Percentiles rank a stretch among this genome's conserved stretches.
Conservation (phyloP, 441 rosid genomes). For the Geranium incanum region DNA sequence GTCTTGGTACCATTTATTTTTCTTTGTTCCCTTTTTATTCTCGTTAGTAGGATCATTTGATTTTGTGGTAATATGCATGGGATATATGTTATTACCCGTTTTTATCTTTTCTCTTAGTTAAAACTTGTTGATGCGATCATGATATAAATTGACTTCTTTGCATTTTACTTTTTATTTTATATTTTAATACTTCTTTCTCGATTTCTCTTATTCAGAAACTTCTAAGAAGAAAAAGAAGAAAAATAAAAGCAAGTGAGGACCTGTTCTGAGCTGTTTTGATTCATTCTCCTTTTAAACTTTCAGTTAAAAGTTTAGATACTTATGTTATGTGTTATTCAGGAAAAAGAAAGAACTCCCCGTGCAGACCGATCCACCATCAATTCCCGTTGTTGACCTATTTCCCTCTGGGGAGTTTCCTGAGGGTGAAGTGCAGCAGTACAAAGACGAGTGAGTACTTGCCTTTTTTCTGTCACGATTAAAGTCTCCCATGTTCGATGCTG, state of each 20-base stretch:
- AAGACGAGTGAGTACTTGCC: slow-evolving; percentile 68
- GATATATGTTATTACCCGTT: background rate
- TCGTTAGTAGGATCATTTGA: background rate
- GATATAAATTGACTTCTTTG: slow-evolving; percentile 13
- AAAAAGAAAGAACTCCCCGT: slow-evolving; percentile 67
- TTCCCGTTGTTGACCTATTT: slow-evolving; percentile 66
- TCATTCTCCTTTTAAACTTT: background rate
- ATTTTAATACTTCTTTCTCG: background rate
- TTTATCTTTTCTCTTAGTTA: background rate
- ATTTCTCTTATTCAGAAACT: slow-evolving; percentile 35
- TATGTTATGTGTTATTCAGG: slow-evolving; percentile 32
- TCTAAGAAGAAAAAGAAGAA: slow-evolving; percentile 91
- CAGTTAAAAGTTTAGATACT: slow-evolving; percentile 6
- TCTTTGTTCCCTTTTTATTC: background rate
- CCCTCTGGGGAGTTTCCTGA: slow-evolving; percentile 90
- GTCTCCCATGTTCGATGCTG: background rate
- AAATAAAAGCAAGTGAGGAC: slow-evolving; percentile 80
- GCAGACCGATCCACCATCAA: slow-evolving; percentile 85
- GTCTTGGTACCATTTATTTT: too few relatives aligned
- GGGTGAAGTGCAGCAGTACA: slow-evolving; percentile 93
- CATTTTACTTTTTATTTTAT: slow-evolving; percentile 4
- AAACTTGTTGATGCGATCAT: background rate
- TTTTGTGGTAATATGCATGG: background rate
- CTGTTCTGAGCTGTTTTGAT: slow-evolving; percentile 19
- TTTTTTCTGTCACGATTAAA: background rate